Evolutionary conservation across 1,284 basidiomycete genomes (phyloP), one percentile per base, ranked within the genome.

Genomic region (Apiotrichum montevideense): DNA sequence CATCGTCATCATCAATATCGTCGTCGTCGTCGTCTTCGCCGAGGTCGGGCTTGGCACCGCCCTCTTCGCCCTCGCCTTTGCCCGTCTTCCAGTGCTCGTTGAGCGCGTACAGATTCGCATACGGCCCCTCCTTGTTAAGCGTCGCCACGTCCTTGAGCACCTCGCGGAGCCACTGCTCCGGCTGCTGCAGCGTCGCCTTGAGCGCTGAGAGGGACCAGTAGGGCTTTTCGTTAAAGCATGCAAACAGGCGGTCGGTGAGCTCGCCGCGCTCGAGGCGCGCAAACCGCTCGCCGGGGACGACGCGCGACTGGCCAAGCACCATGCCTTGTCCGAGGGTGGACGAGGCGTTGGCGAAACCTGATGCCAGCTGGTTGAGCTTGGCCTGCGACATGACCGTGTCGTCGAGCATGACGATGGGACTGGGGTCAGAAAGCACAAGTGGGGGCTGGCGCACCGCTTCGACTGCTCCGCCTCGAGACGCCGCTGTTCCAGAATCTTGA

Each of bases 101-200:
- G 51, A 75, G 55, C 57, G 66, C 61, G 69, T 76, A 82, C 64
- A 79, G 73, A 35, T 78, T 76, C 14, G 72, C 69, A 56, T 82
- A 81, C n/a, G 76, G 74, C 1, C 93, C 93, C 52, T 85, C 85
- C 55, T 86, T 85, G 71, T 93, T 85, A 48, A 92, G 79, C 59
- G 82, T 84, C 2, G 89, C 93, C 48, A 97, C 86, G 62, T 90
- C 87, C 46, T 79, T 79, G 50, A 98, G 77, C 0, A 90, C 85
- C 66, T 97, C 91, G 66, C 92, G 89, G 56, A 98, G 82, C 74
- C 92, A 97, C 13, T 81, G 84, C 73, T 95, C 90, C 1, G 94
- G 94, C 75, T 98, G 94, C 71, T 93, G 86, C 0, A 88, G 89
- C 54, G 84, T 85, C 61, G 87, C 84, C 47, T 90, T 83, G 52